Base-by-base conservation (phyloP, 257 asterid species). In the Petunia axillaris region DNA sequence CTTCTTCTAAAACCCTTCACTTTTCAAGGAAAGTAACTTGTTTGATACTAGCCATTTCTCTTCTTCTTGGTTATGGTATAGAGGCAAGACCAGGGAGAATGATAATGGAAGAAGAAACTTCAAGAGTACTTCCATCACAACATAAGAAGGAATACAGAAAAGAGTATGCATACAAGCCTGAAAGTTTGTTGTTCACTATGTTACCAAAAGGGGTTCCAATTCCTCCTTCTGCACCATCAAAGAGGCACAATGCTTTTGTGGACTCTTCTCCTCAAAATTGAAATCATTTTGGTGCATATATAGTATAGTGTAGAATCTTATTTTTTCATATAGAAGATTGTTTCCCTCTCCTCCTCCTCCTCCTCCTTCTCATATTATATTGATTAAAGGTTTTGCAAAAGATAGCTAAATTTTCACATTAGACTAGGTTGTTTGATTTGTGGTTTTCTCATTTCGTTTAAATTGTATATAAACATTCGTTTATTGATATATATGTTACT, bases 221-320 rank as follows among this genome's bases (percentile, higher is more conserved):
- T 64, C 70, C 89, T 75, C 89, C 89, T 75, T 81, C 87, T 16
- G 89, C 80, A 9, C 89, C 89, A 4, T 81, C 85, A 9, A 79
- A 83, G 10, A 81, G 89, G 74, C 89, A 86, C 68, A 84, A 87
- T 55, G 64, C 75, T 60, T 15, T 81, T 57, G 78, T 78, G 39
- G 37, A 58, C 64, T 83, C 81, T 25, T 6, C 39, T 1, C 79
- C 86, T 35, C 59, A 6, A 38, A 81, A 83, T 74, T 84, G 73
- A 77, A 40, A 2, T 13, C 25, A 25, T 25, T 25, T 25, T 25
- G 25, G 25, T 25, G 25, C 25, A 25, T 25, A 25, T 25, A 25
- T 25, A 25, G 25, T 25, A 25, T 25, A 25, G 25, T 25, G 25
- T 25, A 25, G 25, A 25, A 25, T 25, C 25, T 25, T 25, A 25